Base-by-base conservation (phyloP, 2,329 filamentous ascomycete genomes). In the Didymella segeticola region DNA sequence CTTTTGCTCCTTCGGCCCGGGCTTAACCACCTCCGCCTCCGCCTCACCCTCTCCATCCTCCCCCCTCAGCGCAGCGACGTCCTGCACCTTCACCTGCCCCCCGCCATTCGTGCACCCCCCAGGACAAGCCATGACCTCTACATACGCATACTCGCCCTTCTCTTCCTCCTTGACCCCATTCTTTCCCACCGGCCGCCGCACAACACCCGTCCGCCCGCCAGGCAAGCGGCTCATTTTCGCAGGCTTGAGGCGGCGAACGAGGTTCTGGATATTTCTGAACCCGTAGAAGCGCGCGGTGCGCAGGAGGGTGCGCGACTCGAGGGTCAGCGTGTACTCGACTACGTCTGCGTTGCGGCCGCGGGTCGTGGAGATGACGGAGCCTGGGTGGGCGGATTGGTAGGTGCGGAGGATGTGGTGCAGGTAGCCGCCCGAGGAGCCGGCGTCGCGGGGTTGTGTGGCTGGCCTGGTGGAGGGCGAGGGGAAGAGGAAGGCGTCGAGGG, bases 91-190 rank as follows among this genome's bases (percentile, higher is more conserved):
- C 71, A 99, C 88, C 78, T 99, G 95, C 1, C 95, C 95, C 30
- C 95, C 95, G 2, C 95, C 95, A 67, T 99, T 99, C 48, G 95
- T 99, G 78, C 95, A 99, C 3, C 95, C 95, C n/a, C 95, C 95
- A 0, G 95, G 95, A 74, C 95, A 99, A 12, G 95, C 95, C 95
- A 99, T 99, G 53, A 99, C 95, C 77, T 99, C 95, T 23, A 98
- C 90, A 75, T 96, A 98, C n/a, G 89, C 84, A 72, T 93, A 93
- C 29, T 96, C 91, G 83, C 82, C 36, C 78, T 83, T 62, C 47
- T 80, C 82, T 1, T 82, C 84, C 0, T 83, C 88, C 5, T 45
- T n/a, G n/a, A n/a, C n/a, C n/a, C n/a, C n/a, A n/a, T n/a, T 51
- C 8, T 12, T 20, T 2, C 47, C 90, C 1, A 91, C 92, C 1